Base-by-base conservation (phyloP, 495 filamentous ascomycete species). In the Podospora australis region DNA sequence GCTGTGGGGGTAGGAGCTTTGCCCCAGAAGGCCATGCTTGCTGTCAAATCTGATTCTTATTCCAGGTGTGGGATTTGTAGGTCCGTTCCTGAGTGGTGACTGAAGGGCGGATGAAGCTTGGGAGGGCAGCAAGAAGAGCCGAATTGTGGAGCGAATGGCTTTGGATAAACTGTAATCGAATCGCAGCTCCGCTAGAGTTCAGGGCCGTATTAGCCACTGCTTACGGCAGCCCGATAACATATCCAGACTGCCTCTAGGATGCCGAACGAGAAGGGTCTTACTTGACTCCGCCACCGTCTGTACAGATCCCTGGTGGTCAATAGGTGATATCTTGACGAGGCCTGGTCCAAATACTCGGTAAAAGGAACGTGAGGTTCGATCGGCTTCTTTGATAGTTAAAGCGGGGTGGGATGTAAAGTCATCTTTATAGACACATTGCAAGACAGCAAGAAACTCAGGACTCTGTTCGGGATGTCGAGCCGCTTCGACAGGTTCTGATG, bases 361-460 rank as follows among this genome's bases (percentile, higher is more conserved):
- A 16, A 43, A 43, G 6, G 40, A 26, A 11, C 22, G 21, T 5
- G 20, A 23, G 6, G 14, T 43, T 6, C 5, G n/a, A 23, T 43
- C 23, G 23, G 28, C 28, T 11, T 43, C 23, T n/a, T 23, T 23
- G 23, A 43, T 21, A 16, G 28, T 28, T 8, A 43, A 26, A 23
- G 40, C 40, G 14, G 40, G 40, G 20, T 43, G 40, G 40, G 22
- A 26, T 7, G 40, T 43, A 4, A 43, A 43, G 40, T 43, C 40
- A n/a, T 11, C 14, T 24, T 23, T 21, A 23, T 43, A 43, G 13
- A 43, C n/a, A 9, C 40, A 43, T 21, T 43, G 25, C 40, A 43
- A 26, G 4, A 43, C 28, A 3, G 20, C 40, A 2, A 43, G n/a
- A 23, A 26, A 43, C 2, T 23, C 13, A 5, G 22, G 25, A 2